Conservation (phyloP, 176 grass and related monocot genomes). For the Carex littledalei region DNA sequence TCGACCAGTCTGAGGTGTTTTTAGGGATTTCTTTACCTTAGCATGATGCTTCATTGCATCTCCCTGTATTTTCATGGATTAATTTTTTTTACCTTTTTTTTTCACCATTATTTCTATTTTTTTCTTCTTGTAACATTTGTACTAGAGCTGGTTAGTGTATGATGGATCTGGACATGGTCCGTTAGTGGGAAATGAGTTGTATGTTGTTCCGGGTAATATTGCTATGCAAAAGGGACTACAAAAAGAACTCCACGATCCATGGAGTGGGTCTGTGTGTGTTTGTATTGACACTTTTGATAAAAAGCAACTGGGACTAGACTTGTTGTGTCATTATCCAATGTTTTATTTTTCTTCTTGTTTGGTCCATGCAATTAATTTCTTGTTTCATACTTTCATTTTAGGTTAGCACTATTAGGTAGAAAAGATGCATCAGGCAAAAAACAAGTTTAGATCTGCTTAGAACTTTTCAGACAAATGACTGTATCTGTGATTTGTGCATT, state of each 20-base stretch:
- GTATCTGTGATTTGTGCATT: neutral
- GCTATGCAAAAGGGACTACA: neutral
- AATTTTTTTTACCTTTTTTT: neutral
- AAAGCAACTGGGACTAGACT: conserved; percentile 1
- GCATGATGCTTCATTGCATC: conserved; percentile 51
- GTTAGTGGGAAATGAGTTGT: conserved; percentile 17
- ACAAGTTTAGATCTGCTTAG: neutral
- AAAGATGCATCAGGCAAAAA: neutral
- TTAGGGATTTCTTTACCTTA: conserved; percentile 47
- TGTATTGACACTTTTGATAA: conserved; percentile 15
- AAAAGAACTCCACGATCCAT: neutral
- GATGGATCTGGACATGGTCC: neutral
- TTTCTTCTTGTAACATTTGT: conserved; percentile 12
- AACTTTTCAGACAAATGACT: neutral
- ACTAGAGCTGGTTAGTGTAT: conserved; percentile 19
- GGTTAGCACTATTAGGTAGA: neutral
- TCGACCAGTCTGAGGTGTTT: conserved; percentile 84
- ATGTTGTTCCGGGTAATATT: conserved; percentile 10
- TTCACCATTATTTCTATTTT: conserved; percentile 6
- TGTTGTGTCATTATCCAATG: neutral
- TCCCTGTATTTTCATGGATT: conserved; percentile 34
- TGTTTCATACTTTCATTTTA: neutral
- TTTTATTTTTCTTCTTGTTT: neutral
- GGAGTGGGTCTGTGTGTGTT: neutral
- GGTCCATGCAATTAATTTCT: neutral